Evolutionary conservation across 148 eudicot species (phyloP), one percentile per base, ranked within the genome.

Genomic region (Rhododendron kiyosumense): DNA sequence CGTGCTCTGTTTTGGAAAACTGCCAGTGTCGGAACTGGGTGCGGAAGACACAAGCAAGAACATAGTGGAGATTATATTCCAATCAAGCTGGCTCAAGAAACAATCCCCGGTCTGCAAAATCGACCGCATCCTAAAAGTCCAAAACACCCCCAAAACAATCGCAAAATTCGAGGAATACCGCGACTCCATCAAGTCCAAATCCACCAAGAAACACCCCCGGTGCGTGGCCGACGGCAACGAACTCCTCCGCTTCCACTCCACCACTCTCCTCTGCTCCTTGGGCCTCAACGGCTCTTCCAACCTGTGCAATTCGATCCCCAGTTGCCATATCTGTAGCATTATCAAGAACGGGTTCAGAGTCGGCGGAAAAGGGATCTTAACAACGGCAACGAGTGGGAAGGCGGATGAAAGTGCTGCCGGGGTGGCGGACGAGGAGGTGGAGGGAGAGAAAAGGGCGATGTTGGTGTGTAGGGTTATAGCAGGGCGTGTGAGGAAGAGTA

Each of bases 41-140:
- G 89, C 95, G 30, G 98, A 96, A 41, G 99, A 96, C 89, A 93
- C 99, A 83, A 95, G 99, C 94, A 94, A 93, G 92, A 96, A 95
- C 93, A 96, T 96, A 90, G 99, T 96, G 78, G 99, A 96, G 90
- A 96, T 96, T 85, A 96, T 96, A 92, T 96, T 96, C 89, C 98
- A 96, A 91, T 96, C 99, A 90, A 96, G 99, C 88, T 96, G 99
- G 99, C 91, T 96, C 15, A 92, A 85, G 87, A 96, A 92, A 74
- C 93, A 94, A 88, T 84, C 89, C 77, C 96, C 99, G 4, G 91
- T 96, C 1, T 96, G 98, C 96, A 91, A 94, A 89, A 96, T 96
- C 73, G 96, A 96, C 74, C 91, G 99, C 63, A 94, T 96, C 46
- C 91, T 96, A 78, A 96, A 96, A 89, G 95, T 95, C 87, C 95